Conservation (phyloP, 1,139 yeast genomes). For the Saccharomycopsis crataegensis region DNA sequence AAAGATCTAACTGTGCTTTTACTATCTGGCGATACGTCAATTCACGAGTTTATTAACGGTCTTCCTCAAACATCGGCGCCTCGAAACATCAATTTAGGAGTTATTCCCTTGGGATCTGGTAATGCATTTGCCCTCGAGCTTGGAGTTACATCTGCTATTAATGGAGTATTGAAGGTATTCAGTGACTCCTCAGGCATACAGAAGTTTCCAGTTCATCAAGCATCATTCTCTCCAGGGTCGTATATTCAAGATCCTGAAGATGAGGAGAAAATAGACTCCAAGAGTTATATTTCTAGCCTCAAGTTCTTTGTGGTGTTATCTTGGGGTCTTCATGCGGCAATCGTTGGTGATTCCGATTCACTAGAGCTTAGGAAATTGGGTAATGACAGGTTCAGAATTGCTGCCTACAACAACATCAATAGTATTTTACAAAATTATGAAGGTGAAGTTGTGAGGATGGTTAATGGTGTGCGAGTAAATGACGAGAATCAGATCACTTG, state of each 20-base stretch:
- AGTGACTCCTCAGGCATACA: not conserved
- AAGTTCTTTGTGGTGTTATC: conserved; percentile 18
- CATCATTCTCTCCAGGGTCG: conserved; percentile 12
- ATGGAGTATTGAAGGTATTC: conserved; percentile 10
- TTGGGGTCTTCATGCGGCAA: conserved; percentile 20
- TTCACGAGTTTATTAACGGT: conserved; percentile 15
- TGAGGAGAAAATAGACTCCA: not conserved
- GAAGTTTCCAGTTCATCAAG: conserved; percentile 8
- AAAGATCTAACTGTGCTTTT: conserved; percentile 10
- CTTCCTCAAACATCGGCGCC: not conserved
- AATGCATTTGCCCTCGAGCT: conserved; percentile 18
- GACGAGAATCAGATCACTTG: not conserved
- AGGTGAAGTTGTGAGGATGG: conserved; percentile 8
- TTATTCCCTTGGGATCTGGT: conserved; percentile 19
- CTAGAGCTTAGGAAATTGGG: conserved; percentile 16
- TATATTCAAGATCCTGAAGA: not conserved
- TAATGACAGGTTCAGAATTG: conserved; percentile 16
- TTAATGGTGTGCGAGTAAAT: not conserved
- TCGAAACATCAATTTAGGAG: conserved; percentile 2
- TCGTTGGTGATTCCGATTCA: conserved; percentile 17
- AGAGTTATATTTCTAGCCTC: not conserved
- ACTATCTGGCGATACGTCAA: conserved; percentile 18
- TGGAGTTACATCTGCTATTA: conserved; percentile 6
- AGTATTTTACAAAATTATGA: conserved; percentile 12
- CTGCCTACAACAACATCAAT: conserved; percentile 15